phyloP scores from a whole-genome alignment of 2,329 filamentous ascomycete genomes.

The Alternaria sp. region DNA sequence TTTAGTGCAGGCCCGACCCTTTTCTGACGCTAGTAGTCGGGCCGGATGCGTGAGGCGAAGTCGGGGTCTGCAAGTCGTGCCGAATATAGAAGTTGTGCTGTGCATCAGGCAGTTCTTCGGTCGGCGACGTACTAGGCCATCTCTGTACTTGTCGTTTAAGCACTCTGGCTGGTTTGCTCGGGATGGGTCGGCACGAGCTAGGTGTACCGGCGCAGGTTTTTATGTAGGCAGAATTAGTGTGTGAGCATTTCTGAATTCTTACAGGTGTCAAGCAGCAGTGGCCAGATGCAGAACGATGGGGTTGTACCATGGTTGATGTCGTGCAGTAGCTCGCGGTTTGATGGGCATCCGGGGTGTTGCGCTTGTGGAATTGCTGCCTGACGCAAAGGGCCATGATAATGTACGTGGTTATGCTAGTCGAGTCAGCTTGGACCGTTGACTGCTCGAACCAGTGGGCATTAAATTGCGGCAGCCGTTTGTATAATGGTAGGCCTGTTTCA shows the following conservation, averaged over 20 bases:
- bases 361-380: slow-evolving; percentile 9
- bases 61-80: slow-evolving; percentile 5
- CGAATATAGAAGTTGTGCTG: slow-evolving; percentile 5
- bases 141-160: neutral
- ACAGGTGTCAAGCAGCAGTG: neutral
- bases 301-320: slow-evolving; percentile 21
- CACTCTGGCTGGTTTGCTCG: slow-evolving; percentile 1
- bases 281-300: slow-evolving; percentile 2
- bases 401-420: neutral
- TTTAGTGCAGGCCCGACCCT: neutral
- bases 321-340: slow-evolving; percentile 18
- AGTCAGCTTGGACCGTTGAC: slow-evolving; percentile 7
- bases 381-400: slow-evolving; percentile 7
- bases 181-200: slow-evolving; percentile 6
- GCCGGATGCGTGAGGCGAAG: slow-evolving; percentile 10
- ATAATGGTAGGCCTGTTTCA: slow-evolving; percentile 10
- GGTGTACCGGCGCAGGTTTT: slow-evolving; percentile 5
- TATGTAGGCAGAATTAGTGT: neutral
- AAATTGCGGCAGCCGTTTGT: slow-evolving; percentile 10
- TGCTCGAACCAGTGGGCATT: neutral
- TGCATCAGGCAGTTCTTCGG: slow-evolving; percentile 11
- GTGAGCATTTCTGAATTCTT: neutral
- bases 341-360: slow-evolving; percentile 8
- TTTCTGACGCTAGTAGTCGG: slow-evolving; percentile 5
- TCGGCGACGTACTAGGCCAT: neutral